These are phyloP conservation scores for Nannochloropsis salina DNA, from an alignment of 108 stramenopile genomes.

Conservation along the genomic window DNA sequence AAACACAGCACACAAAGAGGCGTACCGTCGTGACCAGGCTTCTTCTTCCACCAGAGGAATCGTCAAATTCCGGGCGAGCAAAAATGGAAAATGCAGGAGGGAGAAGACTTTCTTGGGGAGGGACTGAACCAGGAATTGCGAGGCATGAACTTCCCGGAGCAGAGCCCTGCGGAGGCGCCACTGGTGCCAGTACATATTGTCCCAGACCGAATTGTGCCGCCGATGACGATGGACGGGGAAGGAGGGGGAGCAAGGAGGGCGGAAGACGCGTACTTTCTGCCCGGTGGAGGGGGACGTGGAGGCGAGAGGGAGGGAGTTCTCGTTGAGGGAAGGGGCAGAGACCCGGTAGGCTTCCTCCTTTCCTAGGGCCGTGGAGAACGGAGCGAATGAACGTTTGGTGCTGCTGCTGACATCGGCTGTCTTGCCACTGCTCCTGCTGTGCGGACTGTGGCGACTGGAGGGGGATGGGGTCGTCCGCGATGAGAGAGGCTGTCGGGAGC, in stretches of 20 bases:
- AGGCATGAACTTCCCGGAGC: slow-evolving; percentile 30
- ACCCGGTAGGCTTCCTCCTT: background rate
- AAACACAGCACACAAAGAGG: background rate
- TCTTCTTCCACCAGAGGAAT: slow-evolving; percentile 52
- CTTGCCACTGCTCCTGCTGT: background rate
- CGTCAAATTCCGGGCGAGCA: slow-evolving; percentile 42
- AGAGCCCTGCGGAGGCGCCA: slow-evolving; percentile 47
- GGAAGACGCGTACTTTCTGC: no score
- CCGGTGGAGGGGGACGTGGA: background rate
- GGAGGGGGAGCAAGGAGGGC: background rate
- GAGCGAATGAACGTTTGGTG: background rate
- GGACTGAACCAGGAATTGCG: slow-evolving; percentile 21
- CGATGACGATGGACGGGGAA: background rate
- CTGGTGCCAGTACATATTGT: slow-evolving; percentile 49
- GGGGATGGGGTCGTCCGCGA: background rate
- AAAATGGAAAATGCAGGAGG: slow-evolving; percentile 37
- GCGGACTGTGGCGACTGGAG: background rate
- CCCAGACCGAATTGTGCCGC: slow-evolving; percentile 30
- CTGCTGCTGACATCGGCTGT: background rate
- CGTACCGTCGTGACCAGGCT: slow-evolving; percentile 44
- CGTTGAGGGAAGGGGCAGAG: background rate
- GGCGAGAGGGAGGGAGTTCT: background rate
- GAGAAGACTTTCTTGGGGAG: background rate
- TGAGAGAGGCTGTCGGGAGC: background rate
- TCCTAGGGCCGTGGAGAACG: background rate